Base-by-base conservation (phyloP, 78 protist genomes). In the Dictyostelium capitatum region DNA sequence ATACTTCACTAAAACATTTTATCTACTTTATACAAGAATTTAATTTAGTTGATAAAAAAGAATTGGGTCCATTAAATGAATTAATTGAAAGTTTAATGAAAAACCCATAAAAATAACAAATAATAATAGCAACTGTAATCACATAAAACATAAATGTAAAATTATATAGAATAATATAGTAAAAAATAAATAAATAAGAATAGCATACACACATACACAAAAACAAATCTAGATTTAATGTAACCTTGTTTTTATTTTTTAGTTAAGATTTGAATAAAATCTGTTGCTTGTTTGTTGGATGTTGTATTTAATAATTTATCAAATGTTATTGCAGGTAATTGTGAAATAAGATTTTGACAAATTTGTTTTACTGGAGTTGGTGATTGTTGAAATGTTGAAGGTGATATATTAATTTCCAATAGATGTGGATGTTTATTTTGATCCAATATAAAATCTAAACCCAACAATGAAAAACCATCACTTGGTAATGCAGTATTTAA, bases 1-100 rank as follows among this genome's bases (percentile, higher is more conserved):
- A 97, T 85, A 92, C 95, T 14, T 91, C 80, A 43, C 87, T 91
- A 56, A 95, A 95, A 90, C 98, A 97, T 87, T 97, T 97, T 80
- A 53, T 64, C 95, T 95, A 50, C 80, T 98, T 98, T 73, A 95
- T 95, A 10, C 30, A 23, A 43, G 98, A 90, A 90, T 97, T 97
- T 74, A 53, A 95, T 46, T 95, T 97, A 46, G 92, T 98, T 11
- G 97, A 94, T 41, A 62, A 74, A 84, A 85, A 92, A 77, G 99
- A 98, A 67, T 50, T 98, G 73, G 70, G 56, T 20, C 98, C 98
- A n/a, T 80, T 97, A 10, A 78, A 78, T 6, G 95, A 83, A 46
- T 94, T 96, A 51, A 95, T 95, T 46, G 87, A 75, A 32, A 91
- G 77, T 56, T 78, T 91, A 43, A 41, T 70, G 51, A 70, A 70